These are phyloP conservation scores for Kwoniella dejecticola DNA, from an alignment of 768 basidiomycete species.

Conservation along the genomic window DNA sequence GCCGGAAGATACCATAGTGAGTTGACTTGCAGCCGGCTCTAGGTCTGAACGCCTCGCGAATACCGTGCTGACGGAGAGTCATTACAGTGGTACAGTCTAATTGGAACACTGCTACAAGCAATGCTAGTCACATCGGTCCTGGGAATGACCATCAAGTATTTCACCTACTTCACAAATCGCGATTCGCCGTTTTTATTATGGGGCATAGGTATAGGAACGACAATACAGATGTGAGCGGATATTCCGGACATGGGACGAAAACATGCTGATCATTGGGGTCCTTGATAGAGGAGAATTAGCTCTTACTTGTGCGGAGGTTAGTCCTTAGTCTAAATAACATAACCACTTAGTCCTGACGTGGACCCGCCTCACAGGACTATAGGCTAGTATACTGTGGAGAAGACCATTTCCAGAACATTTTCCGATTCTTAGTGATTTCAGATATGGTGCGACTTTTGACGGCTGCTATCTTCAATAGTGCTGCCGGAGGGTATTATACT, in stretches of 20 bases:
- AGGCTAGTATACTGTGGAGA: conserved; percentile 10
- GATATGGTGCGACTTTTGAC: conserved; percentile 6
- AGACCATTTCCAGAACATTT: conserved; percentile 10
- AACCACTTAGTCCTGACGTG: not conserved
- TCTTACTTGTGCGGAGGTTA: conserved; percentile 14
- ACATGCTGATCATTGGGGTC: not conserved
- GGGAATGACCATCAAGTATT: conserved; percentile 15
- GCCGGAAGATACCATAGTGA: conserved; percentile 9
- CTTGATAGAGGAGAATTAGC: conserved; percentile 2
- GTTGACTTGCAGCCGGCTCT: conserved; percentile 1
- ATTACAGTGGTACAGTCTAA: conserved; percentile 9
- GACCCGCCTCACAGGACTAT: conserved; percentile 3
- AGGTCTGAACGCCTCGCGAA: too few relatives aligned
- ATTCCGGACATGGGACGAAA: not conserved
- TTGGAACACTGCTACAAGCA: conserved; percentile 14
- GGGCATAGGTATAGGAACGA: conserved; percentile 17
- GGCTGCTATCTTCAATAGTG: conserved; percentile 10
- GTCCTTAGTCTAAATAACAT: not conserved
- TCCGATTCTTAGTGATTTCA: conserved; percentile 7
- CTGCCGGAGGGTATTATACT: conserved; percentile 13
- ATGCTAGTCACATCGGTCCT: conserved; percentile 11
- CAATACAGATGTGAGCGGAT: conserved; percentile 13
- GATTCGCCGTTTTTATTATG: conserved; percentile 11
- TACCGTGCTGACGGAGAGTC: too few relatives aligned
- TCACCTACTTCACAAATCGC: conserved; percentile 12